Evolutionary conservation across 306 rosid genomes (phyloP), one percentile per base, ranked within the genome.

Genomic region (Castanospermum australe): DNA sequence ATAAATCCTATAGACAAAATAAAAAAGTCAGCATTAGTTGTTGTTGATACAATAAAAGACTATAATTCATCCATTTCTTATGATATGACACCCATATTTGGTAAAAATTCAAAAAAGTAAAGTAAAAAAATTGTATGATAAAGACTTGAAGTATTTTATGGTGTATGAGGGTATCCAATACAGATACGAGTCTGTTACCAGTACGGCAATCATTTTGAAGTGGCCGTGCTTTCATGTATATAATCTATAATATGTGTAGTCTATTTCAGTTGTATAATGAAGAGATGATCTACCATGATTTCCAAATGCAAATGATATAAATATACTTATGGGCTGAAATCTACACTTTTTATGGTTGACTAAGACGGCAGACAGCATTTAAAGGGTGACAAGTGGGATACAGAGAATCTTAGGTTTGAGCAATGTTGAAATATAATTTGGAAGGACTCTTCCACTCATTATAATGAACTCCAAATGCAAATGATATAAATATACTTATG

Each of bases 271-370:
- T 22, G 25, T n/a, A 76, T 9, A 62, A 11, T 32, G 57, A 33
- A 59, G 32, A 5, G 50, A 62, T 48, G 28, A 50, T 47, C 38
- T 50, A 33, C 28, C 8, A 9, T 45, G 71, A 76, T 48, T 33
- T 76, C 52, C 10, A 65, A 65, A 25, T 52, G 11, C 2, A 17
- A 20, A 50, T 67, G n/a, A 22, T 61, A 62, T 18, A 62, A 36
- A 8, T 51, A 30, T 55, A 55, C 36, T 7, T 18, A 22, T 67
- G 41, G 14, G 63, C 67, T 28, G 5, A 65, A 50, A 25, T 75
- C 44, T 52, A 18, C 50, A 20, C n/a, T 38, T 35, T 42, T 78
- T 84, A 61, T 69, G 50, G 54, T 61, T 41, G 57, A 33, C 56
- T 17, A 45, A 71, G 79, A 55, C 20, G 24, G 33, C 13, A 65